Evolutionary conservation across 2,329 filamentous ascomycete genomes (phyloP).

Genomic region (Pseudogymnoascus sp.): DNA sequence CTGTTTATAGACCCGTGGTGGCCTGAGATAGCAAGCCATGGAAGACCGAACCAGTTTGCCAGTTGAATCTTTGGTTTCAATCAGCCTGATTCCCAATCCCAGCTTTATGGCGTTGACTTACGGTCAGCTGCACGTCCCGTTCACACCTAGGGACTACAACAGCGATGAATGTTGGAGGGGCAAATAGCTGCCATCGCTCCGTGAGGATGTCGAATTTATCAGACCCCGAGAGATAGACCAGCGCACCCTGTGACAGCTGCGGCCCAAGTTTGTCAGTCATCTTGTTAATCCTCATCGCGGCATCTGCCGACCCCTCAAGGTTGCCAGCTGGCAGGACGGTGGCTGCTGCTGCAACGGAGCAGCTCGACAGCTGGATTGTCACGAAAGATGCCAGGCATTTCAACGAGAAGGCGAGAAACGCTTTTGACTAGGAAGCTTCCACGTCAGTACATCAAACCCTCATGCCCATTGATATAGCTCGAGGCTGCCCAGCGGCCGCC

Average conservation of each 20-base stretch:
- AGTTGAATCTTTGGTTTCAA: background rate
- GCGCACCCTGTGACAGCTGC: background rate
- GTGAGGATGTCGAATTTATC: background rate
- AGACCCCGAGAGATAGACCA: background rate
- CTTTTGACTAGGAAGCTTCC: background rate
- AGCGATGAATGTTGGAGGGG: background rate
- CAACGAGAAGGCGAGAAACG: background rate
- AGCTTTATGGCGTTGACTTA: background rate
- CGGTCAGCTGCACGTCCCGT: slow-evolving; percentile 10
- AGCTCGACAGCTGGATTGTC: background rate
- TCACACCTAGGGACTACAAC: slow-evolving; percentile 7
- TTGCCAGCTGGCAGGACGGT: background rate
- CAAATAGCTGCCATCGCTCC: background rate
- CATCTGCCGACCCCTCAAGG: background rate
- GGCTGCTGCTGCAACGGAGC: background rate
- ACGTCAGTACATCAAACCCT: background rate
- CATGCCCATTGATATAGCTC: background rate
- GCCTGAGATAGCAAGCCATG: background rate
- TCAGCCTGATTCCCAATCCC: background rate
- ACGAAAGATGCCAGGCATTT: background rate
- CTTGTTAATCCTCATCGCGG: background rate
- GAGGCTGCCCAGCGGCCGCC: too few relatives aligned
- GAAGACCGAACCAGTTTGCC: background rate
- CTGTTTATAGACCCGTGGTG: background rate
- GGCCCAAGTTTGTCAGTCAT: background rate